Conservation (phyloP, 1,284 basidiomycete species). For the Trichosporon sp. region DNA sequence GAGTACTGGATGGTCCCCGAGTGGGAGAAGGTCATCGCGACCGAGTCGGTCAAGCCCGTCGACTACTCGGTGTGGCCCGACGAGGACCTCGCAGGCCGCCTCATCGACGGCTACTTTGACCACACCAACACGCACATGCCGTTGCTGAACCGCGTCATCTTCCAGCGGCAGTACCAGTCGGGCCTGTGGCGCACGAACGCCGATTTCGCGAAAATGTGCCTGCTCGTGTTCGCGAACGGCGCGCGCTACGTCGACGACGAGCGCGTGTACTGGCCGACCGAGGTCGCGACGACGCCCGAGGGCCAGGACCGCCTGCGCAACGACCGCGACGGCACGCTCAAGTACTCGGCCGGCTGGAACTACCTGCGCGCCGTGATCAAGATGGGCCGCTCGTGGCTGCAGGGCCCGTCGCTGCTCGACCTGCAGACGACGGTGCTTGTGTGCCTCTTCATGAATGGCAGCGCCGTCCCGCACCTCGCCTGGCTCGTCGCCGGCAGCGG, state of each 20-base stretch:
- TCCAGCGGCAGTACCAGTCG: slow-evolving; percentile 60
- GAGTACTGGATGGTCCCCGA: slow-evolving; percentile 48
- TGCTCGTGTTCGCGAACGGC: slow-evolving; percentile 71
- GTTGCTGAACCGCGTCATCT: slow-evolving; percentile 71
- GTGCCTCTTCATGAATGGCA: slow-evolving; percentile 54
- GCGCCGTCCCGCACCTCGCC: slow-evolving; percentile 63
- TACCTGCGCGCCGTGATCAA: slow-evolving; percentile 64
- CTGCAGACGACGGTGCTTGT: slow-evolving; percentile 59
- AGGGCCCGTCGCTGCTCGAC: slow-evolving; percentile 65
- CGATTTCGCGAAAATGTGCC: slow-evolving; percentile 63
- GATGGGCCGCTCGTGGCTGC: slow-evolving; percentile 55
- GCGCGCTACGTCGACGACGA: slow-evolving; percentile 63
- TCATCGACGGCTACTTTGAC: slow-evolving; percentile 68
- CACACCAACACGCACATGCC: slow-evolving; percentile 62
- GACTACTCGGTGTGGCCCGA: slow-evolving; percentile 46
- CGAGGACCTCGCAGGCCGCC: slow-evolving; percentile 57
- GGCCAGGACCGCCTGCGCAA: slow-evolving; percentile 34
- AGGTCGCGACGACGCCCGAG: slow-evolving; percentile 42
- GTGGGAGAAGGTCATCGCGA: slow-evolving; percentile 47
- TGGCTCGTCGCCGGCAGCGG: slow-evolving; percentile 70
- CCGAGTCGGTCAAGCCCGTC: slow-evolving; percentile 34
- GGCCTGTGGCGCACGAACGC: slow-evolving; percentile 59
- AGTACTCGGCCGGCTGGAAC: slow-evolving; percentile 9
- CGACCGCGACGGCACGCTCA: slow-evolving; percentile 29
- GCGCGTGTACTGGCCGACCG: slow-evolving; percentile 54